Conservation (phyloP, 2,329 filamentous ascomycete species). For the Phoma sp. region DNA sequence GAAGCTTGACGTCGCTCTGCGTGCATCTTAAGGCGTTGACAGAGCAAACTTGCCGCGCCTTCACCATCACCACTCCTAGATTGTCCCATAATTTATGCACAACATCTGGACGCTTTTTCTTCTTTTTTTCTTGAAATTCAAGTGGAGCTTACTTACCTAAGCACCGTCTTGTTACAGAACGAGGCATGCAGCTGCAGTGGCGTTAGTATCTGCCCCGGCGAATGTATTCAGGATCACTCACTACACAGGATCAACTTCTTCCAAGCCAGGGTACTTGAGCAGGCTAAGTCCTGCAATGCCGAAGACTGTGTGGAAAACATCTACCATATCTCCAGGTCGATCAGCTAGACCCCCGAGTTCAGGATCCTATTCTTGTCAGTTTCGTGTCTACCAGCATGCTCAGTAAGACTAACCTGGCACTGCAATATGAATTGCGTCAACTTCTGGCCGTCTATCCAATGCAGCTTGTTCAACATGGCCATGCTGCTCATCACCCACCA, state of each 20-base stretch:
- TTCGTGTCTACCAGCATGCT: neutral
- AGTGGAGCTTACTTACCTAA: conserved; percentile 31
- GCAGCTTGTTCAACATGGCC: conserved; percentile 82
- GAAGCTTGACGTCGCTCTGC: neutral
- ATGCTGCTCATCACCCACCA: conserved; percentile 98
- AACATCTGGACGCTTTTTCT: neutral
- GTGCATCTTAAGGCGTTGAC: neutral
- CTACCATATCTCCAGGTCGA: conserved; percentile 90
- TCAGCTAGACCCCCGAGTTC: conserved; percentile 87
- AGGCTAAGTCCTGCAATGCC: conserved; percentile 87
- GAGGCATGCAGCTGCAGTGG: conserved; percentile 48
- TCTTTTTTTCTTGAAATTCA: neutral
- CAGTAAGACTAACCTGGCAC: conserved; percentile 67
- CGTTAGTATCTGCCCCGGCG: conserved; percentile 11
- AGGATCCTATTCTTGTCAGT: conserved; percentile 62
- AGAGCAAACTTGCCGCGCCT: neutral
- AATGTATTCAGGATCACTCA: conserved; percentile 51
- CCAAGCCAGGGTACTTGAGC: conserved; percentile 75
- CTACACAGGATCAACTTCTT: conserved; percentile 88
- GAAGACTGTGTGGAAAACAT: conserved; percentile 96
- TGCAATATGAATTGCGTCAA: conserved; percentile 81
- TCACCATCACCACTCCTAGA: neutral
- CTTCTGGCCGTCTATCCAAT: conserved; percentile 90
- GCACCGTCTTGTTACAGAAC: conserved; percentile 45
- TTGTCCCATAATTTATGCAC: neutral